phyloP scores from a whole-genome alignment of 2,329 filamentous ascomycete species.

The Apiospora phragmitis region DNA sequence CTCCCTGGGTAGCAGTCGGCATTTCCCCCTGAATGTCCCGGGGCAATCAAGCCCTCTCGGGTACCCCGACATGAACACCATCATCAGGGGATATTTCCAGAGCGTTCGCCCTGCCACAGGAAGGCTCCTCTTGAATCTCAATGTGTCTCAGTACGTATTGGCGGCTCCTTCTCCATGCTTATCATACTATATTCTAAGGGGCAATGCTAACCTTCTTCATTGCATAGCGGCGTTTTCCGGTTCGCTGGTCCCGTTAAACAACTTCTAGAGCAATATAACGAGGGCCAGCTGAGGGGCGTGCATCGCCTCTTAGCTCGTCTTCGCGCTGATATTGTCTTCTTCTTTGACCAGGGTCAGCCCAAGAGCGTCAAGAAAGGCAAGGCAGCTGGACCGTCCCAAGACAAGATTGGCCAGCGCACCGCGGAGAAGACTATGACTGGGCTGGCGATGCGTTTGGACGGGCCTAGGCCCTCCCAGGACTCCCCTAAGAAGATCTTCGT shows the following conservation, averaged over 20 bases:
- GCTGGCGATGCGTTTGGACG: slow-evolving; percentile 31
- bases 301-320: slow-evolving; percentile 23
- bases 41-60: slow-evolving; percentile 30
- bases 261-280: slow-evolving; percentile 30
- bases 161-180: background rate
- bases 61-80: slow-evolving; percentile 33
- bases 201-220: background rate
- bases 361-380: slow-evolving; percentile 21
- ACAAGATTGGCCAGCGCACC: slow-evolving; percentile 14
- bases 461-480: slow-evolving; percentile 32
- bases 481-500: slow-evolving; percentile 29
- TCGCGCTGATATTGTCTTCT: slow-evolving; percentile 19
- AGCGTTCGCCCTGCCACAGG: slow-evolving; percentile 55
- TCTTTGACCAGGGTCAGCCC: slow-evolving; percentile 19
- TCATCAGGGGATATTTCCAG: slow-evolving; percentile 56
- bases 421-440: slow-evolving; percentile 24
- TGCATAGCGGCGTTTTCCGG: slow-evolving; percentile 38
- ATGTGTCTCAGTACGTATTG: slow-evolving; percentile 51
- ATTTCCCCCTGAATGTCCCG: slow-evolving; percentile 44
- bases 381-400: slow-evolving; percentile 1
- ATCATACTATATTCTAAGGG: background rate
- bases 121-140: slow-evolving; percentile 54
- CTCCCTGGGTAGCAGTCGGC: slow-evolving; percentile 48
- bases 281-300: background rate
- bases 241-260: slow-evolving; percentile 35